Evolutionary conservation across 2,329 filamentous ascomycete species (phyloP).

Genomic region (Neopestalotiopsis clavispora): DNA sequence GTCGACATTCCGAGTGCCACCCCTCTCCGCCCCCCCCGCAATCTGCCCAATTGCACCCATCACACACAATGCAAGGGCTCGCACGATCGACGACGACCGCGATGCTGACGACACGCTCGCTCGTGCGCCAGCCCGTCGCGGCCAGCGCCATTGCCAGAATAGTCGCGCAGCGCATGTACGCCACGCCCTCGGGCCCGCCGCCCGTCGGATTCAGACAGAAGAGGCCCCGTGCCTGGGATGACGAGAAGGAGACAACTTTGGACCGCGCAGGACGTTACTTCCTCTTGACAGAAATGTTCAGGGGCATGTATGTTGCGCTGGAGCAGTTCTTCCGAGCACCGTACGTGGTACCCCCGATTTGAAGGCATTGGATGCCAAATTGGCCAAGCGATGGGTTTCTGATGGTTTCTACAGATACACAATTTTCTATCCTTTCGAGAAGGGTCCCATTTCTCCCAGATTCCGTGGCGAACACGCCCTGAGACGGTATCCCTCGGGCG

Average conservation of each 20-base stretch:
- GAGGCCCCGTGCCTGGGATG: constrained; percentile 77
- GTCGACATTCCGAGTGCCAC: constrained; percentile 14
- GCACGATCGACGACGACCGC: constrained; percentile 31
- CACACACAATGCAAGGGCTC: constrained; percentile 36
- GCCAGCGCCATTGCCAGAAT: constrained; percentile 32
- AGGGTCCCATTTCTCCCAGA: constrained; percentile 95
- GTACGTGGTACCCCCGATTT: constrained; percentile 63
- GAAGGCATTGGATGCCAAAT: neutral
- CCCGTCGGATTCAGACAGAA: constrained; percentile 81
- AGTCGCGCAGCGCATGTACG: constrained; percentile 50
- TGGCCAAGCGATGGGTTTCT: neutral
- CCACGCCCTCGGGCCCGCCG: constrained; percentile 78
- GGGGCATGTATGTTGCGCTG: constrained; percentile 96
- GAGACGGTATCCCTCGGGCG: constrained; percentile 92
- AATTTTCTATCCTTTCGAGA: constrained; percentile 98
- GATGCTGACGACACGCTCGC: constrained; percentile 36
- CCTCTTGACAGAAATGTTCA: constrained; percentile 91
- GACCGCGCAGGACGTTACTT: constrained; percentile 94
- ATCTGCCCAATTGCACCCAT: constrained; percentile 20
- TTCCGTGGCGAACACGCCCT: constrained; percentile 99
- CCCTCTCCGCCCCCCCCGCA: constrained; percentile 20
- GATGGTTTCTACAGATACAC: constrained; percentile 72
- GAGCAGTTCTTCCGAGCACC: constrained; percentile 99
- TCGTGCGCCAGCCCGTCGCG: constrained; percentile 34
- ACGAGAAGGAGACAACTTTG: constrained; percentile 75